Percentiles rank a stretch among this genome's conserved stretches.
Conservation (phyloP, 1,139 yeast genomes). For the Geotrichum cucujoidarum region DNA sequence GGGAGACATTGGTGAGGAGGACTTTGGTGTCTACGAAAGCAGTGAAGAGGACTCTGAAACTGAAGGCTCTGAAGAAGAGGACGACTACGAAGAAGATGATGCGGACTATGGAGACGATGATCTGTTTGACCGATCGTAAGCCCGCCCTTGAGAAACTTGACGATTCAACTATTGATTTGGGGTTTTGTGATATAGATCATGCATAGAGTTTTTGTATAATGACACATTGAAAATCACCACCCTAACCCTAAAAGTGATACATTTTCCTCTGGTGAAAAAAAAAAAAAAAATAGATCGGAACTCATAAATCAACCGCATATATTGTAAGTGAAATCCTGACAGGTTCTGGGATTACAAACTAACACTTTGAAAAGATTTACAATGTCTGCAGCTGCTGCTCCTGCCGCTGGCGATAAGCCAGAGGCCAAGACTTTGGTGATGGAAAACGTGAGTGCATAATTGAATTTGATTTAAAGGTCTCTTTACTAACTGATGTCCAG, state of each 20-base stretch:
- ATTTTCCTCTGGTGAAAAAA: too few relatives aligned
- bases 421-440: slow-evolving; percentile 38
- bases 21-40: slow-evolving; percentile 26
- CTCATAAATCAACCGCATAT: too few relatives aligned
- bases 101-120: slow-evolving; percentile 36
- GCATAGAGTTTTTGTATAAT: background rate
- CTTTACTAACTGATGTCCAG: slow-evolving; percentile 24
- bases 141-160: background rate
- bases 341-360: too few relatives aligned
- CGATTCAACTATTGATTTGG: background rate
- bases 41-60: slow-evolving; percentile 27
- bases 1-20: slow-evolving; percentile 34
- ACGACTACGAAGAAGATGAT: slow-evolving; percentile 24
- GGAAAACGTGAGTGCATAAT: slow-evolving; percentile 37
- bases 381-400: slow-evolving; percentile 17
- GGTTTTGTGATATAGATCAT: background rate
- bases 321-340: too few relatives aligned
- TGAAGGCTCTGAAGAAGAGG: slow-evolving; percentile 39
- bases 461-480: background rate
- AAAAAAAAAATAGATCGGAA: too few relatives aligned
- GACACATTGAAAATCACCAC: background rate
- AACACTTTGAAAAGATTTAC: background rate
- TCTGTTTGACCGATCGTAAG: slow-evolving; percentile 44
- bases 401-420: slow-evolving; percentile 16
- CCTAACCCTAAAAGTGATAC: background rate